Evolutionary conservation across 108 stramenopile species (phyloP), one percentile per base, ranked within the genome.

Genomic region (Cyclotella kingstonii): DNA sequence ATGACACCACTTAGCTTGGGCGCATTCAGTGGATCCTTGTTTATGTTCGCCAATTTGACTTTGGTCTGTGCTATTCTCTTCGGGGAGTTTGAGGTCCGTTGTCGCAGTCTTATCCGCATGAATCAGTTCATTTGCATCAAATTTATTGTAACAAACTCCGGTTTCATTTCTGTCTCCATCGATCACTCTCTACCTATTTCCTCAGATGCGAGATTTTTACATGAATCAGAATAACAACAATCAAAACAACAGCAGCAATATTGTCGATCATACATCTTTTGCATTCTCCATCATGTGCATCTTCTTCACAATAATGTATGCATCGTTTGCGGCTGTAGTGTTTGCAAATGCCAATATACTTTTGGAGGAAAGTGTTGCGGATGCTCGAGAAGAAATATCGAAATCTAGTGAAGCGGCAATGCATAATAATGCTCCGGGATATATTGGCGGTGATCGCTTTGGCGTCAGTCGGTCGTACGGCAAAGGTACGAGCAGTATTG

Each of bases 1-100:
- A 88, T 89, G 59, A 90, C 88, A 48, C 89, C 88, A 2, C 18
- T 93, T 66, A 78, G 81, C 1, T 61, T 93, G 27, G 92, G 92
- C 15, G 77, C 86, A 5, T 93, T 93, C 59, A 86, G 87, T 46
- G 92, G 92, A 7, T 77, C 84, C 17, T 57, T 90, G 1, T 49
- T 93, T 14, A 90, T 93, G 89, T 86, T 90, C 71, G 84, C 87
- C 12, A 93, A 93, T 71, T 47, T 90, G 26, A 87, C 87, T 18
- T 74, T 93, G 70, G 79, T 69, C 1, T 69, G 56, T 60, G 68
- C 68, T 28, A 69, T 69, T 46, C 33, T 69, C 18, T 93, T 93
- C 80, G 92, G 89, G 53, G 92, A 90, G 61, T 93, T 93, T 56
- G 76, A 93, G 83, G 91, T 89, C 51, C 70, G 87, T 28, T 11